These are phyloP conservation scores for Podosphaera fusca DNA, from an alignment of 2,329 filamentous ascomycete genomes.

Conservation along the genomic window DNA sequence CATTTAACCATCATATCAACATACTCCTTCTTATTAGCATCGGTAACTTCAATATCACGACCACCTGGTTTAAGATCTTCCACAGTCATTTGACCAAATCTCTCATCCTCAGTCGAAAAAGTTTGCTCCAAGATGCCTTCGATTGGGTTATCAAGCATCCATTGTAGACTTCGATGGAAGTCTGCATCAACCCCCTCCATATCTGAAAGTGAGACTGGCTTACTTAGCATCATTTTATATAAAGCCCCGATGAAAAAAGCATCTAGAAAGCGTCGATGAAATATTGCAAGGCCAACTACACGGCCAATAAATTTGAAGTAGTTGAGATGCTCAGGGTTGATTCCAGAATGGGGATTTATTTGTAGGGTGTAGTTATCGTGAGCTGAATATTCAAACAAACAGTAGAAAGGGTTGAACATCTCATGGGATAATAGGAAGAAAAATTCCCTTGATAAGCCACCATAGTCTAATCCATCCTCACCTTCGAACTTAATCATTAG, in stretches of 20 bases:
- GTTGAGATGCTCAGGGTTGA: conserved; percentile 96
- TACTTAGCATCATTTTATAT: conserved; percentile 97
- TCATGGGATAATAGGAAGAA: conserved; percentile 98
- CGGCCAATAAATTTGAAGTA: conserved; percentile 99
- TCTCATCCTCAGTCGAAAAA: conserved; percentile 91
- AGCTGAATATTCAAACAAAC: conserved; percentile 95
- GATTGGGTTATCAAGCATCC: conserved; percentile 97
- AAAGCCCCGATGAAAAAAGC: conserved; percentile 98
- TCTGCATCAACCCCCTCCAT: conserved; percentile 99
- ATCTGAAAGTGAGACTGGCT: conserved; percentile 73
- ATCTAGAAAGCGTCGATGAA: conserved; percentile 91
- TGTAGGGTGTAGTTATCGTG: conserved; percentile 99
- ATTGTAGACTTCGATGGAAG: conserved; percentile 87
- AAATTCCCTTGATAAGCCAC: conserved; percentile 92
- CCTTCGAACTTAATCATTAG: conserved; percentile 99
- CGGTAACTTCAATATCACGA: conserved; percentile 82
- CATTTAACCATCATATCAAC: conserved; percentile 97
- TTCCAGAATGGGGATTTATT: conserved; percentile 97
- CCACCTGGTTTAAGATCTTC: conserved; percentile 85
- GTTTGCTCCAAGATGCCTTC: conserved; percentile 85
- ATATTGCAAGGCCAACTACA: conserved; percentile 89
- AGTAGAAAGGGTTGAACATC: conserved; percentile 99
- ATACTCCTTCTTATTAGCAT: conserved; percentile 98
- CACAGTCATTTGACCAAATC: conserved; percentile 82
- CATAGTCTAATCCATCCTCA: conserved; percentile 93